These are phyloP conservation scores for Glycine soja DNA, from an alignment of 306 rosid species.

Conservation along the genomic window DNA sequence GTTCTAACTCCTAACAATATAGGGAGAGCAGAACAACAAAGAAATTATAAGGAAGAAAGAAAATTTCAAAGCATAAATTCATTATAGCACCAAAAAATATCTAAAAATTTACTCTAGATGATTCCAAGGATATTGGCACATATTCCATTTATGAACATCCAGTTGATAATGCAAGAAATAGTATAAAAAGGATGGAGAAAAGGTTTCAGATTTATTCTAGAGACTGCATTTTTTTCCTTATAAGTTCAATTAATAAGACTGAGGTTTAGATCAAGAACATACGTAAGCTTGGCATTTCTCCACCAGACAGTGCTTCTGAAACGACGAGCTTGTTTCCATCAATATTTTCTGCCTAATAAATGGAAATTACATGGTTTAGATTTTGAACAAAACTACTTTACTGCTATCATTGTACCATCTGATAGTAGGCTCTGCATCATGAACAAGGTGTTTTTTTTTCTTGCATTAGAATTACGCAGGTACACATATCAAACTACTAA, in stretches of 20 bases:
- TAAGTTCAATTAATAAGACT: conserved; percentile 14
- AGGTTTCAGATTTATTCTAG: conserved; percentile 31
- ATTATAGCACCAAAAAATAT: conserved; percentile 20
- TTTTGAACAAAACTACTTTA: conserved; percentile 89
- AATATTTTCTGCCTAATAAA: too few relatives aligned
- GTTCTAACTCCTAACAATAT: conserved; percentile 1
- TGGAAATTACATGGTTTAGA: too few relatives aligned
- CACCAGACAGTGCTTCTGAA: conserved; percentile 94
- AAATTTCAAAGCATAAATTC: neutral
- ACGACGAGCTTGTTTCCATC: conserved; percentile 98
- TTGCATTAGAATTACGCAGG: conserved; percentile 27
- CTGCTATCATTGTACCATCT: conserved; percentile 88
- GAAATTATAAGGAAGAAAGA: neutral
- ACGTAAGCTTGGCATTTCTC: conserved; percentile 97
- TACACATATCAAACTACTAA: neutral
- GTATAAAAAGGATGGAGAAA: conserved; percentile 15
- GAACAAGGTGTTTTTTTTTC: conserved; percentile 29
- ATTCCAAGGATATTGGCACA: conserved; percentile 21
- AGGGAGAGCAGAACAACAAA: conserved; percentile 15
- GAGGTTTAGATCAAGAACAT: conserved; percentile 49
- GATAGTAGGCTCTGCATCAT: conserved; percentile 76
- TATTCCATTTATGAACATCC: conserved; percentile 15
- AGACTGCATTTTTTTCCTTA: neutral
- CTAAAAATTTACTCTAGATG: neutral
- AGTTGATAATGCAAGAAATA: conserved; percentile 16